Conservation (phyloP, 371 early-diverging fungal species). For the Homolaphlyctis polyrhiza region DNA sequence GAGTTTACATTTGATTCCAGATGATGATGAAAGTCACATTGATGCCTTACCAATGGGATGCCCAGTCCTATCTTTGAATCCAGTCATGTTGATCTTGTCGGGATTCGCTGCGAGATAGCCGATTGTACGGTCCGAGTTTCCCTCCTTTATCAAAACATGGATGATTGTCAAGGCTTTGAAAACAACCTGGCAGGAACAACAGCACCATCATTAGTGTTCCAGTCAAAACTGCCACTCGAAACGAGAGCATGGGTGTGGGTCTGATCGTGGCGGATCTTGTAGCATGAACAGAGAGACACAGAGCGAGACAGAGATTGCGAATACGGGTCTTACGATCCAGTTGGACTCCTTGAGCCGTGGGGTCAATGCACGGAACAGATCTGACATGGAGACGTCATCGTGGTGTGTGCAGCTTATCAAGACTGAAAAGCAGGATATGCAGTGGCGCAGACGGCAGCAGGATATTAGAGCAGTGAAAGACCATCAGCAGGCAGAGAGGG, state of each 20-base stretch:
- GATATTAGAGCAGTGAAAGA: not conserved
- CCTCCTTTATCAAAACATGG: conserved; percentile 80
- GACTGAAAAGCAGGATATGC: conserved; percentile 16
- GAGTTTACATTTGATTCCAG: too few species aligned
- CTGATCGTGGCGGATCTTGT: too few species aligned
- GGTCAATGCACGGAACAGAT: conserved; percentile 44
- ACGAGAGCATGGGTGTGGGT: conserved; percentile 12
- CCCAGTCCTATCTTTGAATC: conserved; percentile 58
- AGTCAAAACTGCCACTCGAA: conserved; percentile 18
- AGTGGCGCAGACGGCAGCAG: not conserved
- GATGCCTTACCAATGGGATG: conserved; percentile 40
- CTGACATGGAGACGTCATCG: conserved; percentile 35
- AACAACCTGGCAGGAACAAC: conserved; percentile 54
- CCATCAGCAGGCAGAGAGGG: not conserved
- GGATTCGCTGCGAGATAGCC: conserved; percentile 62
- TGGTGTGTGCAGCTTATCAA: conserved; percentile 29
- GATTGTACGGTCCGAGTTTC: conserved; percentile 65
- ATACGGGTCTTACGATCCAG: conserved; percentile 75
- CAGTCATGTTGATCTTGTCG: conserved; percentile 51
- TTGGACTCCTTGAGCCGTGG: conserved; percentile 63
- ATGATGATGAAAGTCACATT: too few species aligned
- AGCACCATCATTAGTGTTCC: conserved; percentile 9
- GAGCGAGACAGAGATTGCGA: too few species aligned
- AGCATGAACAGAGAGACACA: too few species aligned
- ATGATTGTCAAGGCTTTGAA: conserved; percentile 84